Percentiles rank a stretch among this genome's conserved stretches.
phyloP scores from a whole-genome alignment of 495 filamentous ascomycete species.

The Tricharina praecox region DNA sequence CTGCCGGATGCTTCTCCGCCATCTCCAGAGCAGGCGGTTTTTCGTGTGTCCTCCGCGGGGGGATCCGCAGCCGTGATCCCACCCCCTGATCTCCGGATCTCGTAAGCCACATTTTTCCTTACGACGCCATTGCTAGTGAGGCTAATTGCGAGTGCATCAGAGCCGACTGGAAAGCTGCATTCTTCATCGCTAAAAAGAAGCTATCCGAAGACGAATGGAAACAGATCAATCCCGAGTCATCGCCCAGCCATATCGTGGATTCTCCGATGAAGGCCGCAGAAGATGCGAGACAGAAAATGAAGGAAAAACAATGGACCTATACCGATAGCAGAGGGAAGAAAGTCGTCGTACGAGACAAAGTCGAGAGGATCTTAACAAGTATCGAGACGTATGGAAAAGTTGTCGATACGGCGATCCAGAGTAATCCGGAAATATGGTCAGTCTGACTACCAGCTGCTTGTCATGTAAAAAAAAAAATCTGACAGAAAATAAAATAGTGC shows the following conservation, averaged over 20 bases:
- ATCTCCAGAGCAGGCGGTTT: not conserved
- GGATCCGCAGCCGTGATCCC: not conserved
- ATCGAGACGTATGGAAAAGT: slow-evolving; percentile 10
- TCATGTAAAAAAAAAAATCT: too few species aligned
- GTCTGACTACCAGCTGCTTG: too few species aligned
- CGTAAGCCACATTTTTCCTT: not conserved
- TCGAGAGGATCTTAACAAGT: slow-evolving; percentile 7
- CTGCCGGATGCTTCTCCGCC: not conserved
- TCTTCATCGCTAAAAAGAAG: not conserved
- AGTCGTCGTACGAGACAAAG: not conserved
- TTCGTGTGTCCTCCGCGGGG: not conserved
- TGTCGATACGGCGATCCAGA: slow-evolving; percentile 6
- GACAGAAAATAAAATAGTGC: slow-evolving; percentile 2
- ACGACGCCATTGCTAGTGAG: not conserved
- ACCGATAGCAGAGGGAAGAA: not conserved
- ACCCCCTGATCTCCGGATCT: not conserved
- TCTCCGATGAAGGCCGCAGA: not conserved
- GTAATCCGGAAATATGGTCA: not conserved
- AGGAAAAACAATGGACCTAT: slow-evolving; percentile 1
- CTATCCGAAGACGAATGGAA: not conserved
- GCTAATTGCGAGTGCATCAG: not conserved
- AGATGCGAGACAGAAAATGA: not conserved
- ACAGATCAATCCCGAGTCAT: not conserved
- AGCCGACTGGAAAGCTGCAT: not conserved
- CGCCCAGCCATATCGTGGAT: not conserved